A percentile compares a stretch with the other conserved stretches of the same genome.
Evolutionary conservation across 805 yeast species (phyloP).

Genomic region (Teunomyces stri): DNA sequence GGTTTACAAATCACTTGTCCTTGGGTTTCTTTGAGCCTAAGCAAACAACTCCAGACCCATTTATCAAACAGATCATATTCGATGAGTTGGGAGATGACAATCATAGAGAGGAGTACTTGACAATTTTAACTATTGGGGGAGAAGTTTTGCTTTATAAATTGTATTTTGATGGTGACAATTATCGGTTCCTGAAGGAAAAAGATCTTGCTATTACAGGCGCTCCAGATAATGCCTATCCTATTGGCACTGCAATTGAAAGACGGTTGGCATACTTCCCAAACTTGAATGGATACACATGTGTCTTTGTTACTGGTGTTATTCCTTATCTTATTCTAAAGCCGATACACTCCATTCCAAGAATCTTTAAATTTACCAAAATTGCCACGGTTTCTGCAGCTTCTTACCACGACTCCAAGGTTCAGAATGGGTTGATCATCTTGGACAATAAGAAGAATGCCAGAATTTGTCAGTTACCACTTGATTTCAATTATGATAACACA

Average conservation of each 20-base stretch:
- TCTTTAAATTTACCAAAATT: conserved; percentile 63
- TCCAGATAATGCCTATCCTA: conserved; percentile 71
- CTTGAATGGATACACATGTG: conserved; percentile 55
- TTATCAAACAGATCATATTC: conserved; percentile 64
- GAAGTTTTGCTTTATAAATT: conserved; percentile 68
- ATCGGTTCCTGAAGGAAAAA: conserved; percentile 41
- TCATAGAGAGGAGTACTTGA: conserved; percentile 58
- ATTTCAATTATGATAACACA: conserved; percentile 54
- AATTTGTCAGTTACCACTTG: conserved; percentile 47
- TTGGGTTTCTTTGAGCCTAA: conserved; percentile 49
- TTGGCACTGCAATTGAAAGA: conserved; percentile 69
- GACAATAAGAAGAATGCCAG: conserved; percentile 71
- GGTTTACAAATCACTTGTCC: conserved; percentile 42
- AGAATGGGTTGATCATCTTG: conserved; percentile 63
- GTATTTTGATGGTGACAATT: conserved; percentile 46
- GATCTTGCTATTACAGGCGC: conserved; percentile 65
- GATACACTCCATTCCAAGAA: conserved; percentile 58
- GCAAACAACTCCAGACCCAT: conserved; percentile 65
- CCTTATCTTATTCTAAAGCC: conserved; percentile 70
- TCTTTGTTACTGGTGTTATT: conserved; percentile 71
- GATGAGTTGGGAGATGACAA: conserved; percentile 61
- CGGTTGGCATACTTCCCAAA: conserved; percentile 58
- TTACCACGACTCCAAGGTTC: conserved; percentile 38
- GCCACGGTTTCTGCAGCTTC: conserved; percentile 67
- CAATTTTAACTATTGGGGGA: conserved; percentile 78